A percentile compares a stretch with the other conserved stretches of the same genome.
Evolutionary conservation across 768 basidiomycete species (phyloP).

Genomic region (Russula olivacea): DNA sequence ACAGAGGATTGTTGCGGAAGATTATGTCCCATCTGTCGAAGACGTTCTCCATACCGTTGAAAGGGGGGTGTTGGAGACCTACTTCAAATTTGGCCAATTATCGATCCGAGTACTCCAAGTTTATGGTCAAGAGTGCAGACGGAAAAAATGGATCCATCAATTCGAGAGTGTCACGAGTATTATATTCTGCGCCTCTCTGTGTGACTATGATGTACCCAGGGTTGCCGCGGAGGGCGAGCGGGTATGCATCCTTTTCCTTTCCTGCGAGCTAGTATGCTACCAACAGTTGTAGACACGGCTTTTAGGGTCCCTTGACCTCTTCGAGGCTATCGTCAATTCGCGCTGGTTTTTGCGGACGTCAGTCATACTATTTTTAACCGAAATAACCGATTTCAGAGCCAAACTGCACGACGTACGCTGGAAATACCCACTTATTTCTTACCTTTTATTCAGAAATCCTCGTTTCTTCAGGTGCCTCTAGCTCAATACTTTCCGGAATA

Average conservation of each 20-base stretch:
- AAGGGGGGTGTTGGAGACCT: slow-evolving; percentile 78
- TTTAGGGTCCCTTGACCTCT: slow-evolving; percentile 43
- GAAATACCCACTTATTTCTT: not conserved
- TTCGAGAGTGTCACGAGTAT: slow-evolving; percentile 63
- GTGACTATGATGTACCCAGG: slow-evolving; percentile 65
- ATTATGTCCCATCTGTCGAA: slow-evolving; percentile 75
- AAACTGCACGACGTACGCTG: slow-evolving; percentile 39
- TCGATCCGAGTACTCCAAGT: slow-evolving; percentile 65
- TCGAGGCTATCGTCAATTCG: slow-evolving; percentile 48
- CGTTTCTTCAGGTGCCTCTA: slow-evolving; percentile 26
- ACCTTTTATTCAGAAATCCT: not conserved
- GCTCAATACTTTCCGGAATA: slow-evolving; percentile 39
- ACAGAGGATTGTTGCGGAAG: slow-evolving; percentile 65
- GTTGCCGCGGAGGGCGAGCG: not conserved
- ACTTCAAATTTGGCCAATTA: slow-evolving; percentile 40
- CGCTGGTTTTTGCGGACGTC: slow-evolving; percentile 39
- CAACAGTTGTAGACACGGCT: slow-evolving; percentile 36
- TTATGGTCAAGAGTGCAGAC: slow-evolving; percentile 50
- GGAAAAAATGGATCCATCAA: slow-evolving; percentile 46
- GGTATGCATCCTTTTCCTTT: slow-evolving; percentile 8
- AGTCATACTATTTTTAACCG: slow-evolving; percentile 41
- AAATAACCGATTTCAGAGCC: slow-evolving; percentile 45
- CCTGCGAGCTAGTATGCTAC: not conserved
- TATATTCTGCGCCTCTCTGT: slow-evolving; percentile 65
- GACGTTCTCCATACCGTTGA: slow-evolving; percentile 80